phyloP scores from a whole-genome alignment of 2,329 filamentous ascomycete species.

The Sporothrix globosa region DNA sequence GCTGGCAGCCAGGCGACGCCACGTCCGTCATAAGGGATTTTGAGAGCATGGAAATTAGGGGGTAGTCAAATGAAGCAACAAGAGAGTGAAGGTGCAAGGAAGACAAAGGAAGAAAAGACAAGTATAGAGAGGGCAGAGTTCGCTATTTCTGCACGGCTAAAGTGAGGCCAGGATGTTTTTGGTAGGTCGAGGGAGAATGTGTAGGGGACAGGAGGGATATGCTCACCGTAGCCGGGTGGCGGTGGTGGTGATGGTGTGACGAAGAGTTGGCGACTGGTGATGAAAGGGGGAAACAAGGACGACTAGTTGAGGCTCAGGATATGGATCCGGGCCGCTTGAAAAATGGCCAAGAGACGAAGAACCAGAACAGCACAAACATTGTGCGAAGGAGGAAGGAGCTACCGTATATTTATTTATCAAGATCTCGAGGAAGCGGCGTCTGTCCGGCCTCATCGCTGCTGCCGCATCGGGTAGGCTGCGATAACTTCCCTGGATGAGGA shows the following conservation, averaged over 20 bases:
- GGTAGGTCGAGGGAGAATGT: background rate
- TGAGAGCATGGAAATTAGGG: background rate
- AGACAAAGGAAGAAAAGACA: background rate
- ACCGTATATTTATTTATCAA: constrained; percentile 28
- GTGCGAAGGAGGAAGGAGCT: constrained; percentile 12
- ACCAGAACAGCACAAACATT: background rate
- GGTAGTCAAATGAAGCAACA: background rate
- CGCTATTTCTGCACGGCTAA: background rate
- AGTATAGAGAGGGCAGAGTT: background rate
- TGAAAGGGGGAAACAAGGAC: background rate
- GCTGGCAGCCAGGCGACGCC: constrained; percentile 27
- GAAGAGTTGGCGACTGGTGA: background rate
- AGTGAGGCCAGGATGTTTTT: too few relatives aligned
- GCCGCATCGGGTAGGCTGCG: constrained; percentile 26
- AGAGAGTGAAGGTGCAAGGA: background rate
- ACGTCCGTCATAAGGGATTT: constrained; percentile 29
- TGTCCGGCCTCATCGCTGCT: constrained; percentile 18
- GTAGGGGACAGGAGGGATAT: background rate
- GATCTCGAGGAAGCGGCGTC: constrained; percentile 14
- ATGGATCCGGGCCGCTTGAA: background rate
- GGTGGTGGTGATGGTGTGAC: background rate
- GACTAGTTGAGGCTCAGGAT: constrained; percentile 4
- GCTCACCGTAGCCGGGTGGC: background rate
- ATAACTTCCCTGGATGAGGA: background rate
- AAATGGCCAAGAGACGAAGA: constrained; percentile 1